Percentiles rank a stretch among this genome's conserved stretches.
These are phyloP conservation scores for Staphylotrichum tortipilum DNA, from an alignment of 495 filamentous ascomycete species.

Conservation along the genomic window DNA sequence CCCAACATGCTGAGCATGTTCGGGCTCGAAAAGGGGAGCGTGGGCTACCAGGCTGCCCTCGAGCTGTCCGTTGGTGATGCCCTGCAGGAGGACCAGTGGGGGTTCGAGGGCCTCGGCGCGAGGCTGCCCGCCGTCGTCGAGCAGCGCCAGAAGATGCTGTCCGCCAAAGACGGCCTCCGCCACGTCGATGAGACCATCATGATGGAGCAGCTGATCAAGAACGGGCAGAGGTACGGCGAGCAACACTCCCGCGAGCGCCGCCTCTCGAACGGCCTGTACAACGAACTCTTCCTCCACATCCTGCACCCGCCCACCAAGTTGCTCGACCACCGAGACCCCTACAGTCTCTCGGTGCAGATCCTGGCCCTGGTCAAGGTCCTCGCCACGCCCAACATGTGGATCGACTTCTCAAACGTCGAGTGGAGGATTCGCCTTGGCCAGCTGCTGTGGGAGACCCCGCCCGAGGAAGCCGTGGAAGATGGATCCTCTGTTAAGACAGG, in stretches of 20 bases:
- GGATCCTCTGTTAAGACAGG: conserved; percentile 31
- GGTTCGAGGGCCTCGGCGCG: conserved; percentile 37
- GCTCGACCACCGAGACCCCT: conserved; percentile 48
- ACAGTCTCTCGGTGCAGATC: conserved; percentile 52
- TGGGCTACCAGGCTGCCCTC: conserved; percentile 67
- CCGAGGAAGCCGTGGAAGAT: conserved; percentile 45
- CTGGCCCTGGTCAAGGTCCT: conserved; percentile 48
- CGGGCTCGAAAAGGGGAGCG: conserved; percentile 61
- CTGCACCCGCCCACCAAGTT: conserved; percentile 50
- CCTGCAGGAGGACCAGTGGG: conserved; percentile 43
- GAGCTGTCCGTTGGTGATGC: conserved; percentile 60
- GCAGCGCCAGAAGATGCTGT: conserved; percentile 41
- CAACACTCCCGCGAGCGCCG: conserved; percentile 29
- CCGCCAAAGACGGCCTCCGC: conserved; percentile 40
- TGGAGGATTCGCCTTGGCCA: conserved; percentile 77
- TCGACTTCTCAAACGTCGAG: conserved; percentile 69
- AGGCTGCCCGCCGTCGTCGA: conserved; percentile 36
- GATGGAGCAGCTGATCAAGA: conserved; percentile 44
- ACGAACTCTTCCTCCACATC: conserved; percentile 50
- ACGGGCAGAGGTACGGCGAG: conserved; percentile 37
- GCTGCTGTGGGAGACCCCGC: conserved; percentile 61
- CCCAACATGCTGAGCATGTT: conserved; percentile 72
- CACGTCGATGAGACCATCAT: conserved; percentile 44
- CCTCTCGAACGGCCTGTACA: conserved; percentile 45
- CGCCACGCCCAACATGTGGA: conserved; percentile 53